A percentile compares a stretch with the other conserved stretches of the same genome.
Evolutionary conservation across 106 monocot species (phyloP).

Genomic region (Acorus gramineus): DNA sequence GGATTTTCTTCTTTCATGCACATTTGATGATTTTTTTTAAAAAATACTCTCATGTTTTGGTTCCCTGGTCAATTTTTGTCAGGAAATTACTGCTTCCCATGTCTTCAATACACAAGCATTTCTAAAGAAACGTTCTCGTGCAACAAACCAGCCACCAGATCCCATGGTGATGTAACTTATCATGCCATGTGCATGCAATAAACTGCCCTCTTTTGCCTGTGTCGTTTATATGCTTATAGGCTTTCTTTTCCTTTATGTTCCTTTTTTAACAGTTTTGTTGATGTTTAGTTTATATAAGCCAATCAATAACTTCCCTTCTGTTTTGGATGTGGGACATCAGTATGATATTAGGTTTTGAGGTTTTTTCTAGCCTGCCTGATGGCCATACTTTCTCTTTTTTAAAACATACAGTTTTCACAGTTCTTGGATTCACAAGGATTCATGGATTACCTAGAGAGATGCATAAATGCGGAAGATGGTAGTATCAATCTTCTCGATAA

Average conservation of each 20-base stretch:
- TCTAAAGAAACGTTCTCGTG: conserved; percentile 89
- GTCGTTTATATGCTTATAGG: no score
- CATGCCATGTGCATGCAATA: no score
- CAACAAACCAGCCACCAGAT: conserved; percentile 70
- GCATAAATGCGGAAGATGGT: conserved; percentile 49
- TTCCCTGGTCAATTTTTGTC: conserved; percentile 2
- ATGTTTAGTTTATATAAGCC: no score
- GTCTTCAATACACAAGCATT: conserved; percentile 94
- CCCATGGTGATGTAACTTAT: conserved; percentile 74
- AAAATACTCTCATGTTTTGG: neutral
- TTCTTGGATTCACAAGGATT: conserved; percentile 96
- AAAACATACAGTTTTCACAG: conserved; percentile 56
- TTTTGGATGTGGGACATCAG: no score
- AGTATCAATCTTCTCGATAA: conserved; percentile 80
- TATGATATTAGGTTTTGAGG: no score
- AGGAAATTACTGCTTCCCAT: conserved; percentile 66
- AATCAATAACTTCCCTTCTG: no score
- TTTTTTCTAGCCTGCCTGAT: no score
- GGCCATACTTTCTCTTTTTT: conserved; percentile 1
- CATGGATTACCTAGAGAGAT: conserved; percentile 85
- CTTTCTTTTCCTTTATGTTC: neutral
- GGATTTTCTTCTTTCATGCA: conserved; percentile 9
- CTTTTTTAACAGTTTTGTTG: neutral
- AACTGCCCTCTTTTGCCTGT: no score
- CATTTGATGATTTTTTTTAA: neutral